These are phyloP conservation scores for Isoetes engelmannii DNA, from an alignment of 83 land plant species.

Conservation along the genomic window DNA sequence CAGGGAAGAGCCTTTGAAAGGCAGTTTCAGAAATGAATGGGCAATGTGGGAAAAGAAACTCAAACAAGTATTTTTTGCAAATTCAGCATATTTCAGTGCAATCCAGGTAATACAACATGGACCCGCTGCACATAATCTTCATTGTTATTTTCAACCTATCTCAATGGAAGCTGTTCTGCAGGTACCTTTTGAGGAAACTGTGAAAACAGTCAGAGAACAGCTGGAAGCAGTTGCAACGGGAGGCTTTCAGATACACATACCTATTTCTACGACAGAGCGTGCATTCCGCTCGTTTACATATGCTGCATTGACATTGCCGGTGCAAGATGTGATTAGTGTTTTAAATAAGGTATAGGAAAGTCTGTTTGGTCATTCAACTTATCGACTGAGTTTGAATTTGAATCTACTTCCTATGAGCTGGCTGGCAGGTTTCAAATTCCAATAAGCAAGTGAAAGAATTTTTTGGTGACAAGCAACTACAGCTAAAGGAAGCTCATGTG, in stretches of 20 bases:
- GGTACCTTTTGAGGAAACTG: constrained; percentile 73
- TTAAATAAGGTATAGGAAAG: constrained; percentile 37
- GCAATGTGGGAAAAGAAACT: constrained; percentile 1
- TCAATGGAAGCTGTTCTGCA: constrained; percentile 13
- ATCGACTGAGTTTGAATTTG: not conserved
- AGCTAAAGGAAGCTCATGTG: not conserved
- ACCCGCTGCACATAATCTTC: not conserved
- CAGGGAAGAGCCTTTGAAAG: constrained; percentile 3
- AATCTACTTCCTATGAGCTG: too few species aligned
- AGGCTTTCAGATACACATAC: constrained; percentile 8
- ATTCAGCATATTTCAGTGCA: not conserved
- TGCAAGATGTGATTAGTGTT: constrained; percentile 30
- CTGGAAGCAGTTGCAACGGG: constrained; percentile 47
- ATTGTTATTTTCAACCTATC: too few species aligned
- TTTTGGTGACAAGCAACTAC: not conserved
- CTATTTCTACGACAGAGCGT: constrained; percentile 6
- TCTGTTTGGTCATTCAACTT: not conserved
- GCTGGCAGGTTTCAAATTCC: not conserved
- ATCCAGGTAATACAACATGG: constrained; percentile 3
- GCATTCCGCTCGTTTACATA: constrained; percentile 31
- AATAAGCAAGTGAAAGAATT: not conserved
- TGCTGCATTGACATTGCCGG: constrained; percentile 61
- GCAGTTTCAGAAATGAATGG: not conserved
- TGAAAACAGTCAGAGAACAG: constrained; percentile 47
- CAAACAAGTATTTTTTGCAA: not conserved